These are phyloP conservation scores for Annulohypoxylon truncatum DNA, from an alignment of 2,329 filamentous ascomycete species.

Conservation along the genomic window DNA sequence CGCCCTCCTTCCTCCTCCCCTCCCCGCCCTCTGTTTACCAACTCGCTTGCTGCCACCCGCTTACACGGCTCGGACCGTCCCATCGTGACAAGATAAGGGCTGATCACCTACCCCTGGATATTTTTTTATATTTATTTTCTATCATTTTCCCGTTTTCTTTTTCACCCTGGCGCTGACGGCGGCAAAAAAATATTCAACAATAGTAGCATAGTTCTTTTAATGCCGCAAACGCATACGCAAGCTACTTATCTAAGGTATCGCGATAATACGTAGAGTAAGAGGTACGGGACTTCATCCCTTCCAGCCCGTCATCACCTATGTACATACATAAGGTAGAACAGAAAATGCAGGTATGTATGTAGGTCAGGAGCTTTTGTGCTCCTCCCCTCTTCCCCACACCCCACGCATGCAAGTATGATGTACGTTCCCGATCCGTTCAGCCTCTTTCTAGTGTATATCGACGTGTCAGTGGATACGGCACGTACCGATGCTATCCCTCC, in stretches of 20 bases:
- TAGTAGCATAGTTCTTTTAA: not conserved
- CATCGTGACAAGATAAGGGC: constrained; percentile 27
- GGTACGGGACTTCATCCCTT: not conserved
- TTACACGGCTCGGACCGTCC: constrained; percentile 31
- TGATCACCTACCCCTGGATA: constrained; percentile 19
- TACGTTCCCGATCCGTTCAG: constrained; percentile 30
- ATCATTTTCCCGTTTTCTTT: not conserved
- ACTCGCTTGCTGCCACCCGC: not conserved
- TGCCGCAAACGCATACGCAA: constrained; percentile 9
- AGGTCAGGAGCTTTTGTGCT: constrained; percentile 5
- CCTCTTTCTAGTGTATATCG: constrained; percentile 25
- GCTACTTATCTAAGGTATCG: not conserved
- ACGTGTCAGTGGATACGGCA: constrained; percentile 28
- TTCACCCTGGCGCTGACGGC: constrained; percentile 28
- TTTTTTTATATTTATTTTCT: not conserved
- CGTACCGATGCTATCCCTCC: constrained; percentile 29
- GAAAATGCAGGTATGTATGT: not conserved
- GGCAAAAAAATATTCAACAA: constrained; percentile 15
- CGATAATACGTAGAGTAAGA: constrained; percentile 4
- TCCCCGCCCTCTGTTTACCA: not conserved
- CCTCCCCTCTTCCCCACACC: constrained; percentile 6
- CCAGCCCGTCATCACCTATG: not conserved
- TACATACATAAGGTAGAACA: not conserved
- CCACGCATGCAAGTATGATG: constrained; percentile 32
- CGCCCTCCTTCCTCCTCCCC: not conserved